Base-by-base conservation (phyloP, 257 asterid genomes). In the Solanum piurae region DNA sequence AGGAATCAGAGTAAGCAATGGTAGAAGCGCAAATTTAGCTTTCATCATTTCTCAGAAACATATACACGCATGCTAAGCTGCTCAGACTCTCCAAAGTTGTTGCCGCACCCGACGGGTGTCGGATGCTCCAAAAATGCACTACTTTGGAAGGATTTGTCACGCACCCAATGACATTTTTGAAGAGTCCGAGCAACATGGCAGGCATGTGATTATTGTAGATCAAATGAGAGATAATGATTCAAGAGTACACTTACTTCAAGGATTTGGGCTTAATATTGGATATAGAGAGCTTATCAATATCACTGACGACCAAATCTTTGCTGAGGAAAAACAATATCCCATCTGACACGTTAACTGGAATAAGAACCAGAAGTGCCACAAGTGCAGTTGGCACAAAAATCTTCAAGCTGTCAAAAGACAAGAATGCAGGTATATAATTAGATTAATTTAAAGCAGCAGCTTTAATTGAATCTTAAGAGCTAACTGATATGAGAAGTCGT, bases 231-330 rank as follows among this genome's bases (percentile, higher is more conserved):
- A 62, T 18, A 86, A 31, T 42, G 21, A 68, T 68, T 68, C 68
- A 85, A 73, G 69, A 44, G 33, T 68, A 83, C 23, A 91, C 99
- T 94, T 93, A 96, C 99, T 95, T 96, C 79, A 91, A 71, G 29
- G 99, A 97, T 88, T 92, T 64, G 55, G 99, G 94, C 64, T 90
- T 93, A 84, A 97, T 95, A 92, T 97, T 97, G 62, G 99, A 97
- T 92, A 97, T 93, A 1, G 99, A 97, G 87, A 97, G 99, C 93
- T 95, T 97, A 92, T 97, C 99, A n/a, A 97, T 94, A 93, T 97
- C 90, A 72, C 93, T 94, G 87, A 93, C 95, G 40, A 97, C 99
- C 98, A 97, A 91, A 86, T 96, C 99, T 12, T 89, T 96, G 23
- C 94, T 88, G 89, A 97, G 93, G 84, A 94, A 93, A 88, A 85